Evolutionary conservation across 208 protist genomes (phyloP).

Genomic region (Kentomonas sorsogonicus): DNA sequence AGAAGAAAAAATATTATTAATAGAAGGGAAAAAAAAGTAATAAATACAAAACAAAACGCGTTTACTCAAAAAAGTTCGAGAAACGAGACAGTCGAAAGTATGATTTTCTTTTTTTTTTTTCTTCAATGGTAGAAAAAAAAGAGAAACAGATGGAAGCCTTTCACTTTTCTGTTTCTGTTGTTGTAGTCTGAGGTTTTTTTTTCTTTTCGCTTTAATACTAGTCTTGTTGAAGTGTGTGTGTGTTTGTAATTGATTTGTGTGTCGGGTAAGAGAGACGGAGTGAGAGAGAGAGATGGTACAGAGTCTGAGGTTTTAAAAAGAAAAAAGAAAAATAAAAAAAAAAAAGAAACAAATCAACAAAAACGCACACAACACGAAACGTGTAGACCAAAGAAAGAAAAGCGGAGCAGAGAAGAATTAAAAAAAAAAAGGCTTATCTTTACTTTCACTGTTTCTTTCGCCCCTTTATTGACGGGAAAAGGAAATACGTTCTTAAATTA

Average conservation of each 20-base stretch:
- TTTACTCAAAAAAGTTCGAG: background rate
- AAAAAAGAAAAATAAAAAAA: background rate
- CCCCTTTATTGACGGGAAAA: too few relatives aligned
- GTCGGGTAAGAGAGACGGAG: too few relatives aligned
- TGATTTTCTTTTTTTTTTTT: conserved; percentile 11
- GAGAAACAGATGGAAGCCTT: background rate
- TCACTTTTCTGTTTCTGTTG: background rate
- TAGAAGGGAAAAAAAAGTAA: background rate
- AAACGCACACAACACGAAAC: conserved; percentile 1
- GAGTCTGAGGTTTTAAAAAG: background rate
- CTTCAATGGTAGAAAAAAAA: conserved; percentile 1
- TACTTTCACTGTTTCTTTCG: too few relatives aligned
- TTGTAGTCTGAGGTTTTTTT: too few relatives aligned
- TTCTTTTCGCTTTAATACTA: too few relatives aligned
- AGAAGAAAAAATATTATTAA: background rate
- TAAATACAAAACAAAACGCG: conserved; percentile 6
- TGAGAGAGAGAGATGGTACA: too few relatives aligned
- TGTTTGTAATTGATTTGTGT: too few relatives aligned
- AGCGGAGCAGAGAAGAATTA: too few relatives aligned
- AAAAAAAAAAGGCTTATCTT: too few relatives aligned
- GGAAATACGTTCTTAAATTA: too few relatives aligned
- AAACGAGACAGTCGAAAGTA: background rate
- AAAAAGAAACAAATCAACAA: background rate
- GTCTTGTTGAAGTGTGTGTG: too few relatives aligned
- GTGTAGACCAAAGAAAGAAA: background rate